These are phyloP conservation scores for Arthonia radiata DNA, from an alignment of 495 filamentous ascomycete species.

Conservation along the genomic window DNA sequence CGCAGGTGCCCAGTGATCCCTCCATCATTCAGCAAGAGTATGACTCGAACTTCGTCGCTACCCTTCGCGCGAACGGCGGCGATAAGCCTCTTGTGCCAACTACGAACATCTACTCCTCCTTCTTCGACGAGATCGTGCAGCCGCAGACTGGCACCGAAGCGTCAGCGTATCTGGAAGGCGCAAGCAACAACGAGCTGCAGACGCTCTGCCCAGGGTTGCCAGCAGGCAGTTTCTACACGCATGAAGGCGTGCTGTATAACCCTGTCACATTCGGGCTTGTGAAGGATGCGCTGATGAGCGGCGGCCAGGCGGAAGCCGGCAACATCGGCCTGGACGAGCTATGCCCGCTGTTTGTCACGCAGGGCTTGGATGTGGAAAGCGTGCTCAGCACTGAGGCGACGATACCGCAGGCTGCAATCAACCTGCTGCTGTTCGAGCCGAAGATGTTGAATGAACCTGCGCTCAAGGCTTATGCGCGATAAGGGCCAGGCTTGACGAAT, in stretches of 20 bases:
- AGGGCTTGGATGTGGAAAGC: conserved; percentile 14
- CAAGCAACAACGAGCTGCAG: conserved; percentile 22
- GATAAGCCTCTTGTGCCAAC: conserved; percentile 26
- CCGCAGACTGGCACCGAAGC: conserved; percentile 18
- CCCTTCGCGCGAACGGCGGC: conserved; percentile 15
- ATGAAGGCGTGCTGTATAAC: conserved; percentile 21
- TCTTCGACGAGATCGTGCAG: conserved; percentile 21
- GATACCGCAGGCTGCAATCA: conserved; percentile 5
- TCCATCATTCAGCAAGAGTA: conserved; percentile 20
- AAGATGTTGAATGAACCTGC: conserved; percentile 7
- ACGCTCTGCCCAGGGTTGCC: conserved; percentile 12
- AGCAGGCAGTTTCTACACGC: conserved; percentile 18
- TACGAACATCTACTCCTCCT: conserved; percentile 19
- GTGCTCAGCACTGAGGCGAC: conserved; percentile 15
- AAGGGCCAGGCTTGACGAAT: no score
- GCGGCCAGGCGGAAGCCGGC: conserved; percentile 12
- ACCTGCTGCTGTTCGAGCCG: conserved; percentile 5
- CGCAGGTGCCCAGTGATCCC: conserved; percentile 10
- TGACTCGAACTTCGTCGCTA: conserved; percentile 15
- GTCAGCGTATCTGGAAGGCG: conserved; percentile 19
- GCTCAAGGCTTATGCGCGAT: conserved; percentile 8
- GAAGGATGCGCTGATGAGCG: conserved; percentile 18
- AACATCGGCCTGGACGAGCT: conserved; percentile 12
- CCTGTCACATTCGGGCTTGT: conserved; percentile 18
- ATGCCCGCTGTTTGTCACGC: conserved; percentile 12